Evolutionary conservation across 495 filamentous ascomycete genomes (phyloP).

Genomic region (Penicillium canescens): DNA sequence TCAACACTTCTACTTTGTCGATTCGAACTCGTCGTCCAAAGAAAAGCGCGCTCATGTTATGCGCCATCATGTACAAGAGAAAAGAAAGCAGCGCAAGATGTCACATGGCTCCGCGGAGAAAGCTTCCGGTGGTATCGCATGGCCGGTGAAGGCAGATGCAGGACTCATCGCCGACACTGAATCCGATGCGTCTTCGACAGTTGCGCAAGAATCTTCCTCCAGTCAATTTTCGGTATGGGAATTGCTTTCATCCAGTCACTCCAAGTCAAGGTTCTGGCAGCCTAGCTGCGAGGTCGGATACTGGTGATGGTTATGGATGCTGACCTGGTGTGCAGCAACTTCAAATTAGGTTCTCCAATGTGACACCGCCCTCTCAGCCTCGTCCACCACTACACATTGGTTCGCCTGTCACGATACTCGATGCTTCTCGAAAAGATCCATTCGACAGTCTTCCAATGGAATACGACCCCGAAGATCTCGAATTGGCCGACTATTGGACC

Average conservation of each 20-base stretch:
- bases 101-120: conserved; percentile 19
- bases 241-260: background rate
- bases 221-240: conserved; percentile 24
- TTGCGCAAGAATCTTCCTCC: conserved; percentile 3
- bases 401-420: conserved; percentile 30
- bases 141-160: conserved; percentile 18
- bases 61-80: conserved; percentile 51
- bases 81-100: conserved; percentile 38
- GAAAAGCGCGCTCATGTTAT: conserved; percentile 51
- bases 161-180: conserved; percentile 8
- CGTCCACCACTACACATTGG: conserved; percentile 9
- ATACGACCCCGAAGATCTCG: conserved; percentile 24
- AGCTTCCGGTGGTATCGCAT: conserved; percentile 16
- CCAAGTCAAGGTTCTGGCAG: background rate
- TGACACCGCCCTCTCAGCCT: conserved; percentile 13
- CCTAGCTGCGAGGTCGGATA: background rate
- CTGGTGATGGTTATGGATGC: background rate
- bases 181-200: conserved; percentile 1
- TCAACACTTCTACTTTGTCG: conserved; percentile 48
- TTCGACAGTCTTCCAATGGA: conserved; percentile 29
- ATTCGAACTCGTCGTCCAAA: conserved; percentile 43
- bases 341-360: conserved; percentile 17
- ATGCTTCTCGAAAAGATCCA: conserved; percentile 38
- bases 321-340: conserved; percentile 14
- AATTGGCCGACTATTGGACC: conserved; percentile 39